These are phyloP conservation scores for Aspergillus leporis DNA, from an alignment of 495 filamentous ascomycete genomes.

Conservation along the genomic window DNA sequence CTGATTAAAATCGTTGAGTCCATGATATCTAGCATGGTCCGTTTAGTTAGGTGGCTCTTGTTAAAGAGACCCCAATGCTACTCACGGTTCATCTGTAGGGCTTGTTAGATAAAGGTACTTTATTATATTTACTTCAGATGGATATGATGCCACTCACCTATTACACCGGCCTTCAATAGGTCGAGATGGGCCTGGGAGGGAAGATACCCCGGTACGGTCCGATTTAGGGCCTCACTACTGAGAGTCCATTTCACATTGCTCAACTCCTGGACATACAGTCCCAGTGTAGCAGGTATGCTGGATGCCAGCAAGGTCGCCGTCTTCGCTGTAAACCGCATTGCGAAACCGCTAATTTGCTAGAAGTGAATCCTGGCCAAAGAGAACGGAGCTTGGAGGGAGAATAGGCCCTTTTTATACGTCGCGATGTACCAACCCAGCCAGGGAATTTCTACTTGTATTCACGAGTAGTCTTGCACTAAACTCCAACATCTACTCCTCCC, in stretches of 20 bases:
- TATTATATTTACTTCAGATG: neutral
- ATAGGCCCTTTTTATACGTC: neutral
- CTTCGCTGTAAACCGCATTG: constrained; percentile 24
- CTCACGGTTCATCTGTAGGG: constrained; percentile 50
- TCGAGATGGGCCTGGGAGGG: constrained; percentile 68
- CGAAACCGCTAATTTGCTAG: neutral
- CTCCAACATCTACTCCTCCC: neutral
- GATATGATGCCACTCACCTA: constrained; percentile 32
- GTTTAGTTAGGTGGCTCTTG: neutral
- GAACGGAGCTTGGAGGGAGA: neutral
- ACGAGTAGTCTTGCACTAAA: neutral
- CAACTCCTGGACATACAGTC: constrained; percentile 51
- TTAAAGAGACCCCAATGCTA: neutral
- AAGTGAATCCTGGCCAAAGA: neutral
- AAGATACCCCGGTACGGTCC: constrained; percentile 57
- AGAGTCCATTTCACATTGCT: constrained; percentile 57
- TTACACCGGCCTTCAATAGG: constrained; percentile 52
- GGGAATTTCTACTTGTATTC: neutral
- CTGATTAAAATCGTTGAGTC: constrained; percentile 61
- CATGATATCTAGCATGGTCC: constrained; percentile 39
- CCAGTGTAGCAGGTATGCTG: constrained; percentile 16
- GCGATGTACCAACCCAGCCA: neutral
- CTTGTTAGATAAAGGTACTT: constrained; percentile 6
- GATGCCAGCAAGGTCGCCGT: constrained; percentile 20
- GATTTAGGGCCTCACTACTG: constrained; percentile 50